Conservation (phyloP, 2,329 filamentous ascomycete genomes). For the Colletotrichum caudatum region DNA sequence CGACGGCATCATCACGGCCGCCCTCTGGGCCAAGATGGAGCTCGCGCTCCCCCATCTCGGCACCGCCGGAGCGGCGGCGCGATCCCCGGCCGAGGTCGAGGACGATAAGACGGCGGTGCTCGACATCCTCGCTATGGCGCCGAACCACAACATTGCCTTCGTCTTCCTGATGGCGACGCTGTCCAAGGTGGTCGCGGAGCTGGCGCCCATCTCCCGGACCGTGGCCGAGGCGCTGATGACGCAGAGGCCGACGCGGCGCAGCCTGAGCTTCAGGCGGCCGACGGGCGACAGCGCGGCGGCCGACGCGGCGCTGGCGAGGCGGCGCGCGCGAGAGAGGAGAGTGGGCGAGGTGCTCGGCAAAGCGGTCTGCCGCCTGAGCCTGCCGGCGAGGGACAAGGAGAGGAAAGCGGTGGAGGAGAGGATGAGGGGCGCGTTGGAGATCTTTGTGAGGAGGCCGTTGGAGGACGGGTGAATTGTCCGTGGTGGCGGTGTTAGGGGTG, state of each 20-base stretch:
- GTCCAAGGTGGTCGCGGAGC: conserved; percentile 62
- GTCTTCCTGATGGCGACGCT: conserved; percentile 88
- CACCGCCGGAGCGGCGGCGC: conserved; percentile 35
- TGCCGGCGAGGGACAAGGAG: conserved; percentile 61
- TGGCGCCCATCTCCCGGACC: conserved; percentile 56
- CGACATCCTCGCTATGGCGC: conserved; percentile 77
- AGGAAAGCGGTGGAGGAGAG: conserved; percentile 71
- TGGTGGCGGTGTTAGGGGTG: no score
- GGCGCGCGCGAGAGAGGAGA: conserved; percentile 69
- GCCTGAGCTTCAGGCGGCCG: conserved; percentile 58
- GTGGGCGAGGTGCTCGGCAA: conserved; percentile 75
- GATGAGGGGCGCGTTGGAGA: conserved; percentile 74
- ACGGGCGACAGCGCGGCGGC: conserved; percentile 45
- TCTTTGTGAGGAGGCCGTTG: conserved; percentile 64
- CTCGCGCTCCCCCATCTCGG: conserved; percentile 63
- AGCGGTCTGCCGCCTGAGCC: conserved; percentile 68
- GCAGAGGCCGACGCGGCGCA: conserved; percentile 51
- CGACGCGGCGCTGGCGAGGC: conserved; percentile 56
- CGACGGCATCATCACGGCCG: conserved; percentile 80
- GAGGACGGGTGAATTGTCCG: conserved; percentile 26
- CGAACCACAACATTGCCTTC: conserved; percentile 89
- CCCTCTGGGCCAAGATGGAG: conserved; percentile 78
- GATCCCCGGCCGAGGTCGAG: conserved; percentile 47
- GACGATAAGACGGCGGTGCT: conserved; percentile 69
- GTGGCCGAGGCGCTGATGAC: conserved; percentile 52